Base-by-base conservation (phyloP, 2,329 filamentous ascomycete genomes). In the Amylocarpus encephaloides region DNA sequence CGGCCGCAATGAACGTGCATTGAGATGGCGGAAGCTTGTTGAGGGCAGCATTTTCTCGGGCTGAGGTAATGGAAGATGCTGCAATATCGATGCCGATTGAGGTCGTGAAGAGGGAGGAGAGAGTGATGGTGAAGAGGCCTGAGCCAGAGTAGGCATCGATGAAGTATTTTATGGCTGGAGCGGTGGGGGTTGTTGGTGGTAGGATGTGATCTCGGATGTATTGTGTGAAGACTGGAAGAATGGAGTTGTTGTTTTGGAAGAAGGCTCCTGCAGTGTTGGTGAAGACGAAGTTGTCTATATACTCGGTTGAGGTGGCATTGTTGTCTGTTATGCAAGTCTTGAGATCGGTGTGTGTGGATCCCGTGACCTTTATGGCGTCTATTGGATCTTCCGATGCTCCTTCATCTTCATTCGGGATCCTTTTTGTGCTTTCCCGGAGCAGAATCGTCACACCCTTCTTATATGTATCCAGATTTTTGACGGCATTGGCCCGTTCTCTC, bases 161-260 rank as follows among this genome's bases (percentile, higher is more conserved):
- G 40, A 98, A 83, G 71, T 94, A 90, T 61, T 85, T 86, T 70
- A 95, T 83, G 26, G 59, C 52, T 46, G 70, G 69, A 9, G 60
- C 68, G 50, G 60, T 61, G 45, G 66, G 61, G 32, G 62, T 50
- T 29, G 63, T 46, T 2, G 76, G 70, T 0, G 82, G 83, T 1
- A 91, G 74, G 63, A 92, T 86, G 68, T 86, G 80, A 34, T 86
- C 76, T 55, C 89, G 86, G 66, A 97, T 88, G 73, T 94, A 95
- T 58, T 82, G 77, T 12, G 90, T 95, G 70, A 97, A 95, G 13
- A 74, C 71, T 29, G 88, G 82, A 19, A 98, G 83, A 70, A 98
- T 97, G 49, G 90, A 94, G 75, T 97, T 97, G 78, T 98, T 98
- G 77, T 98, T 98, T 67, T 98, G 93, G 79, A 98, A 98, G 74